A percentile compares a stretch with the other conserved stretches of the same genome.
Conservation (phyloP, 805 yeast species). For the Barnettozyma wickerhamii region DNA sequence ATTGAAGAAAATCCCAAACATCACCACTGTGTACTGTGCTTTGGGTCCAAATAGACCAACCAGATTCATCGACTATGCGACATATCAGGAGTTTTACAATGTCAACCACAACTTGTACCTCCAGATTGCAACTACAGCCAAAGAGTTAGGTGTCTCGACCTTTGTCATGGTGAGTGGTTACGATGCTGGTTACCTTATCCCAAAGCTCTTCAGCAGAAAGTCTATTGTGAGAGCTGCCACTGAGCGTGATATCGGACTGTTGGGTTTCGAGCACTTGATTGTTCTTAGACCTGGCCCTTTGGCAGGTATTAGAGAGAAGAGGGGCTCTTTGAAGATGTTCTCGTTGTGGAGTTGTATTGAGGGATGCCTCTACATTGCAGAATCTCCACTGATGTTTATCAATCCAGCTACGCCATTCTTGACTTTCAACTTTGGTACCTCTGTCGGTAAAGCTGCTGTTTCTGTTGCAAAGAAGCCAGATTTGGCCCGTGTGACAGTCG, state of each 20-base stretch:
- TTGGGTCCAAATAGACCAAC: conserved; percentile 11
- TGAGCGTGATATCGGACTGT: conserved; percentile 9
- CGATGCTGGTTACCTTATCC: conserved; percentile 6
- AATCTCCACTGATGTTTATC: conserved; percentile 6
- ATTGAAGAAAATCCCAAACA: conserved; percentile 10
- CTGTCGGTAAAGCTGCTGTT: conserved; percentile 16
- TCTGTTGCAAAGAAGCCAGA: background rate
- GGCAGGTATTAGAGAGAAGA: conserved; percentile 14
- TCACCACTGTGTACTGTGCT: conserved; percentile 14
- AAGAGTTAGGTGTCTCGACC: conserved; percentile 7
- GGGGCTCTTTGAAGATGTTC: conserved; percentile 8
- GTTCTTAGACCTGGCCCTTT: conserved; percentile 15
- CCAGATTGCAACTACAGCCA: conserved; percentile 15
- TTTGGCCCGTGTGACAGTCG: conserved; percentile 2
- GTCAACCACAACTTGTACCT: conserved; percentile 12
- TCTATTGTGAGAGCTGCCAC: conserved; percentile 10
- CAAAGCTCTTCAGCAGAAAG: conserved; percentile 7
- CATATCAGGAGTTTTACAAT: conserved; percentile 6
- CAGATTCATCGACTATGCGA: conserved; percentile 4
- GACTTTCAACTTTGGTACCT: conserved; percentile 11
- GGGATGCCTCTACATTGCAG: conserved; percentile 3
- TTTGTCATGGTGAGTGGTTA: conserved; percentile 12
- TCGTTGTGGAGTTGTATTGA: conserved; percentile 12
- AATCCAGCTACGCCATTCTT: conserved; percentile 6
- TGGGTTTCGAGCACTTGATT: conserved; percentile 9